Conservation (phyloP, 371 early-diverging fungal species). For the Mortierella sp. region DNA sequence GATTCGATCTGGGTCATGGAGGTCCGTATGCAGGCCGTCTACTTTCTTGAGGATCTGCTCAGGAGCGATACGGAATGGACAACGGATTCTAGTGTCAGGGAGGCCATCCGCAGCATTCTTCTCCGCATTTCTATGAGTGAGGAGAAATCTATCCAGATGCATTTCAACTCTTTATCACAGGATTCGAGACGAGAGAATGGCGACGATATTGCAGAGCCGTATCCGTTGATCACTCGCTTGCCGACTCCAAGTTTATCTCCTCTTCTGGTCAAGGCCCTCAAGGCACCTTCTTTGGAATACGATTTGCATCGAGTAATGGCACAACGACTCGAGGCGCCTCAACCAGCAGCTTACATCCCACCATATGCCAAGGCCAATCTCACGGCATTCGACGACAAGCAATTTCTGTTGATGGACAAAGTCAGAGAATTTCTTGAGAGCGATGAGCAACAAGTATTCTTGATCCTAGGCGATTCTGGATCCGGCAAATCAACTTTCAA, state of each 20-base stretch:
- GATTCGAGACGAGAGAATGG: background rate
- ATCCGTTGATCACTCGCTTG: slow-evolving; percentile 1
- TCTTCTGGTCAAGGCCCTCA: background rate
- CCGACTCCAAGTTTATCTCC: background rate
- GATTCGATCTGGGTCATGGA: slow-evolving; percentile 8
- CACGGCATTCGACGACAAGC: background rate
- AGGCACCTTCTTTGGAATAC: slow-evolving; percentile 3
- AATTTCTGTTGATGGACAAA: slow-evolving; percentile 4
- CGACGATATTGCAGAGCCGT: background rate
- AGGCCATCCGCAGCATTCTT: background rate
- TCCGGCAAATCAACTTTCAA: slow-evolving; percentile 38
- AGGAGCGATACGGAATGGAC: background rate
- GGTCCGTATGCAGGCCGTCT: slow-evolving; percentile 11
- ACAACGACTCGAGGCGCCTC: slow-evolving; percentile 2
- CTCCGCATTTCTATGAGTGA: background rate
- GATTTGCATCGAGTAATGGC: slow-evolving; percentile 10
- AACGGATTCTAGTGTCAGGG: background rate
- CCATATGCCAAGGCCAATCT: slow-evolving; percentile 5
- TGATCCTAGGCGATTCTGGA: slow-evolving; percentile 31
- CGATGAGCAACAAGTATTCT: slow-evolving; percentile 18
- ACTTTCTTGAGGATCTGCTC: slow-evolving; percentile 17
- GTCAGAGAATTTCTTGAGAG: slow-evolving; percentile 7
- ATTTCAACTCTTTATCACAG: background rate
- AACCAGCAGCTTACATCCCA: slow-evolving; percentile 3
- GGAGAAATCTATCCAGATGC: slow-evolving; percentile 3